Conservation (phyloP, 2,329 filamentous ascomycete species). For the Colletotrichum salicis region DNA sequence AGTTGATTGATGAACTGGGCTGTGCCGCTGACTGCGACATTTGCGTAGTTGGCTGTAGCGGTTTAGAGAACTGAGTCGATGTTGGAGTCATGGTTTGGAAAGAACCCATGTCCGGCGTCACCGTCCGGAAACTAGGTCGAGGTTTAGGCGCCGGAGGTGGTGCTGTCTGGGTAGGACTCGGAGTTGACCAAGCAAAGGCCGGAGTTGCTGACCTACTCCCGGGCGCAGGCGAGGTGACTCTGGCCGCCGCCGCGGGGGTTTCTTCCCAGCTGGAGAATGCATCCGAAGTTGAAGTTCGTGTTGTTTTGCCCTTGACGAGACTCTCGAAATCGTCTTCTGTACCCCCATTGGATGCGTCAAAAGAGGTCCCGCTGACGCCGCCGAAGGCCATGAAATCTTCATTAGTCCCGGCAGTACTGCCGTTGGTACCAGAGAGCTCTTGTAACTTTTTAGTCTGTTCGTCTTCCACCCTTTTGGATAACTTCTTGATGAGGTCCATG, state of each 20-base stretch:
- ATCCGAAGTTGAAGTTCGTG: constrained; percentile 52
- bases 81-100: constrained; percentile 68
- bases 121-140: constrained; percentile 61
- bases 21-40: constrained; percentile 37
- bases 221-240: constrained; percentile 47
- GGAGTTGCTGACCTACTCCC: constrained; percentile 52
- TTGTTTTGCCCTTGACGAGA: constrained; percentile 80
- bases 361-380: constrained; percentile 70
- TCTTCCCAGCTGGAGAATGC: constrained; percentile 62
- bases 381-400: constrained; percentile 79
- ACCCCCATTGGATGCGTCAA: constrained; percentile 62
- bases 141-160: constrained; percentile 50
- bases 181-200: constrained; percentile 74
- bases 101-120: constrained; percentile 67
- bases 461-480: constrained; percentile 84
- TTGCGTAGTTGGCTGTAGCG: constrained; percentile 57
- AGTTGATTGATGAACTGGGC: constrained; percentile 58
- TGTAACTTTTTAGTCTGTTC: constrained; percentile 91
- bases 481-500: constrained; percentile 85
- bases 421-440: constrained; percentile 75
- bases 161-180: constrained; percentile 52
- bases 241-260: constrained; percentile 45
- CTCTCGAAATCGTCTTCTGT: constrained; percentile 84
- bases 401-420: constrained; percentile 59
- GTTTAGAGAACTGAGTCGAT: constrained; percentile 72